Conservation (phyloP, 2,329 filamentous ascomycete species). For the Rhynchosporium graminicola region DNA sequence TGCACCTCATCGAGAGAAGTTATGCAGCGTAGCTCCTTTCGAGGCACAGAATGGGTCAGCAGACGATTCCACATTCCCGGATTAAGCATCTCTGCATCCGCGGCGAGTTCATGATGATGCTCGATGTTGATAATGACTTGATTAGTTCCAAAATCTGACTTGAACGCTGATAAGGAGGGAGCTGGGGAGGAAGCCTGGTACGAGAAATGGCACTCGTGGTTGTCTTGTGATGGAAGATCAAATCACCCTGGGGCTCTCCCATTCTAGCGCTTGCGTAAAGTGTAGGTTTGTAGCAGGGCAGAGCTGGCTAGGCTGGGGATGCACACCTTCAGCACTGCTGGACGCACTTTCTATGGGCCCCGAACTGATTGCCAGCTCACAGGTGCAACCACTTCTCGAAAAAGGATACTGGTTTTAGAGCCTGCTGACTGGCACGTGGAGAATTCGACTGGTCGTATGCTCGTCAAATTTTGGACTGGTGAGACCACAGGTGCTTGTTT, state of each 20-base stretch:
- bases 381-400: background rate
- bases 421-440: conserved; percentile 31
- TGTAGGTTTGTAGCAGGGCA: background rate
- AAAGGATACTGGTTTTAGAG: conserved; percentile 7
- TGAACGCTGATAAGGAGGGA: background rate
- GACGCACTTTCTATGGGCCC: background rate
- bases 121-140: conserved; percentile 16
- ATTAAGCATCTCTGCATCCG: conserved; percentile 13
- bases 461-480: conserved; percentile 22
- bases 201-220: conserved; percentile 3
- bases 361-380: conserved; percentile 1
- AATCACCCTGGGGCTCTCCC: conserved; percentile 1
- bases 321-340: background rate
- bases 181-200: background rate
- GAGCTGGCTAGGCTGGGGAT: background rate
- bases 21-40: background rate
- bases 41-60: conserved; percentile 8
- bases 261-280: background rate
- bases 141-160: conserved; percentile 1
- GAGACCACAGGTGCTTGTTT: conserved; percentile 23
- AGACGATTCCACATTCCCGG: conserved; percentile 22
- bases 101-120: background rate
- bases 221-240: conserved; percentile 18
- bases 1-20: conserved; percentile 6
- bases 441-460: conserved; percentile 33